Base-by-base conservation (phyloP, 768 basidiomycete genomes). In the Auriculariales sp. region DNA sequence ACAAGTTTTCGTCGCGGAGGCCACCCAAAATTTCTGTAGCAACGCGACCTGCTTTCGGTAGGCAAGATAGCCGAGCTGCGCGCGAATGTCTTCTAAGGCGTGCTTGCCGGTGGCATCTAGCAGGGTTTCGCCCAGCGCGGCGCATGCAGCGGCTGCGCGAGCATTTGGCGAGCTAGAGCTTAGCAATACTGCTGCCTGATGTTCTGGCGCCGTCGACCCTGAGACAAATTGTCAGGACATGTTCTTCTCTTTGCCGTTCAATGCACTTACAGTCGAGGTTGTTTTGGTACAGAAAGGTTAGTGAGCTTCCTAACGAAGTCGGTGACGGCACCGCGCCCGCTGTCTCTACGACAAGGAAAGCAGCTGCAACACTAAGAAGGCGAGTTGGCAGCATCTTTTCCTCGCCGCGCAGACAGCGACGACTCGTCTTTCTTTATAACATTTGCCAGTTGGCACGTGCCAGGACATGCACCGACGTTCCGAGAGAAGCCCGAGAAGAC, bases 221-320 rank as follows among this genome's bases (percentile, higher is more conserved):
- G 39, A 12, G 44, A 28, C 10, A 11, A 46, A 27, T 12, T 39
- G 15, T 28, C 15, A 15, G 2, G 29, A 15, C 7, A 15, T 15
- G 32, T 17, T 10, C 30, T 7, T 34, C 15, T 11, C 22, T 10
- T 14, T 7, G 25, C 7, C 15, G 33, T 7, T 15, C 15, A 31
- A 22, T 28, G 15, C 15, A 28, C 52, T 34, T 22, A 62, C 63
- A 64, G 51, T 65, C 59, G 11, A 66, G 58, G 32, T 65, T 60
- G 45, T 64, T 65, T 56, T 65, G 65, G 51, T 62, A 61, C 10
- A 64, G 54, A 28, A 66, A 54, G 2, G 57, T 59, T 28, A 66
- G 59, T 5, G 58, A 44, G 22, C 19, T 44, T 44, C 39, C 39
- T 1, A 44, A 15, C 19, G 39, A 44, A 5, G 39, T 11, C 7